Evolutionary conservation across 768 basidiomycete genomes (phyloP).

Genomic region (Kwoniella sp.): DNA sequence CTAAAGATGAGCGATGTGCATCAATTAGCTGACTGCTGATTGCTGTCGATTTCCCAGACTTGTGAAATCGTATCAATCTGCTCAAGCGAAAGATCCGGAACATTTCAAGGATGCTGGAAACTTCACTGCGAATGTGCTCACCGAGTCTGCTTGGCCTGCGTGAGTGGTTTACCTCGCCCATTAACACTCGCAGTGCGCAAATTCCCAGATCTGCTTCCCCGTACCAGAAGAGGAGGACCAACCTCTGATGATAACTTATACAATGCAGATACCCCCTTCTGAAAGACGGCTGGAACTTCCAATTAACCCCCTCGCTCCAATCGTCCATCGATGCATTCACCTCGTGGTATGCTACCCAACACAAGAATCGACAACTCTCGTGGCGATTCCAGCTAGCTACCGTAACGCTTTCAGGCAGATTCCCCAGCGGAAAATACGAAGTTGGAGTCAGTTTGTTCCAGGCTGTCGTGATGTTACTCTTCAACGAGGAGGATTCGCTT

Average conservation of each 20-base stretch:
- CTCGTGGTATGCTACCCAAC: conserved; percentile 74
- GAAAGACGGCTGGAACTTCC: conserved; percentile 36
- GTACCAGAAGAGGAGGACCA: no score
- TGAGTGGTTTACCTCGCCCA: conserved; percentile 5
- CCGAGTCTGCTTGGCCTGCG: conserved; percentile 47
- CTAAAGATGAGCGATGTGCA: no score
- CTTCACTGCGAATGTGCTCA: conserved; percentile 56
- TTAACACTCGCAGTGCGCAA: no score
- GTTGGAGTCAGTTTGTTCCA: conserved; percentile 89
- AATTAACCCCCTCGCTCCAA: conserved; percentile 66
- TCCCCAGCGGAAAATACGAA: conserved; percentile 69
- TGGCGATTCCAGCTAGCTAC: conserved; percentile 89
- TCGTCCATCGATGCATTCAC: conserved; percentile 66
- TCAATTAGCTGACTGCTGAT: conserved; percentile 8
- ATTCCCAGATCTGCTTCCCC: conserved; percentile 6
- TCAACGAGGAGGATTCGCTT: conserved; percentile 70
- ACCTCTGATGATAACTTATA: no score
- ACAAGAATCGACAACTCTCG: conserved; percentile 71
- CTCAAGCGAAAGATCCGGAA: conserved; percentile 59
- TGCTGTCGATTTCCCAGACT: conserved; percentile 59
- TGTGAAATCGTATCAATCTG: conserved; percentile 45
- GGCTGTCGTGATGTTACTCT: conserved; percentile 78
- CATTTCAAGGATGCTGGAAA: conserved; percentile 65
- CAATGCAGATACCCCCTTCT: conserved; percentile 24
- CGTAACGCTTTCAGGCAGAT: conserved; percentile 71